phyloP scores from a whole-genome alignment of 2,329 filamentous ascomycete species.

The Beauveria scarabaeidicola region DNA sequence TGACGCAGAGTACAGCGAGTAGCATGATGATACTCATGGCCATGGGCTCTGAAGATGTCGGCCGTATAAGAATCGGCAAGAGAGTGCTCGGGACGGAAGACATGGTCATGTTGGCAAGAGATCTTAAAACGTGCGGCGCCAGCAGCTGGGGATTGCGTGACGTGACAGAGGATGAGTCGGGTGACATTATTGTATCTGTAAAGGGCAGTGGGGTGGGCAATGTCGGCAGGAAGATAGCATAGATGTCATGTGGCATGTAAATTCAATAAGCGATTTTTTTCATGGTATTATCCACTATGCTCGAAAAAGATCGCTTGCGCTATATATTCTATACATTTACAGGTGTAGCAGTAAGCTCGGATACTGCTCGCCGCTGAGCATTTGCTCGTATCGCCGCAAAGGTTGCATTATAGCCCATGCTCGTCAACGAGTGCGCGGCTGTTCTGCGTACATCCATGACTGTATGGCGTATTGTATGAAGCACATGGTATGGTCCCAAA shows the following conservation, averaged over 20 bases:
- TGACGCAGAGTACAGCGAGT: slow-evolving; percentile 59
- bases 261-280: slow-evolving; percentile 13
- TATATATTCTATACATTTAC: slow-evolving; percentile 15
- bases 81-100: slow-evolving; percentile 77
- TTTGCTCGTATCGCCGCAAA: slow-evolving; percentile 38
- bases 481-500: slow-evolving; percentile 44
- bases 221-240: slow-evolving; percentile 80
- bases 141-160: slow-evolving; percentile 86
- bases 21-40: slow-evolving; percentile 87
- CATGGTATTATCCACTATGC: neutral
- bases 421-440: slow-evolving; percentile 43
- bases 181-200: slow-evolving; percentile 77
- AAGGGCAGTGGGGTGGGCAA: slow-evolving; percentile 93
- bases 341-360: slow-evolving; percentile 15
- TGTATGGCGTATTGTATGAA: slow-evolving; percentile 40
- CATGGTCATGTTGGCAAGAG: slow-evolving; percentile 70
- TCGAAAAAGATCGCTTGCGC: neutral
- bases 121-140: slow-evolving; percentile 80
- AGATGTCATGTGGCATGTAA: slow-evolving; percentile 18
- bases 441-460: slow-evolving; percentile 38
- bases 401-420: slow-evolving; percentile 46
- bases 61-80: slow-evolving; percentile 70
- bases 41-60: slow-evolving; percentile 96
- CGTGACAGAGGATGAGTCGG: slow-evolving; percentile 54
- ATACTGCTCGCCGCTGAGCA: slow-evolving; percentile 30